Base-by-base conservation (phyloP, 352 stramenopile species). In the Plasmopara viticola region DNA sequence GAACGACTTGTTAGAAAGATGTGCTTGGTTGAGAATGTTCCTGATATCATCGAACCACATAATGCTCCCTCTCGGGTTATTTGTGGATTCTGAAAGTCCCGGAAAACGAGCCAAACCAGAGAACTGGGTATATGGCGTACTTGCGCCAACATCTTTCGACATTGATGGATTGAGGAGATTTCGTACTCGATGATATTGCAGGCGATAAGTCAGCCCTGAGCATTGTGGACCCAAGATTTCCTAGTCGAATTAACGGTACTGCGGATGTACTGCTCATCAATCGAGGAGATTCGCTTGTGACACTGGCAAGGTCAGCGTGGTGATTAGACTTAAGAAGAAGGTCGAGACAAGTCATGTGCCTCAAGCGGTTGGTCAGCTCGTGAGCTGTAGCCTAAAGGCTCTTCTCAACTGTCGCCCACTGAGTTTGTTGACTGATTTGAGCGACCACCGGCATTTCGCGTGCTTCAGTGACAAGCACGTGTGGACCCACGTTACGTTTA, bases 361-460 rank as follows among this genome's bases (percentile, higher is more conserved):
- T 63, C 52, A 70, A 64, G 52, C 58, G 2, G 10, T 70, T 38
- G 62, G 49, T 45, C 57, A 70, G 54, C 62, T 70, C 64, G 57
- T 43, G 15, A 56, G 57, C 33, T 52, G 41, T 18, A 66, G 57
- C 20, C 8, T 70, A 9, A 70, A 70, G 43, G 56, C 61, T 18
- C 56, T 45, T 56, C 31, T 54, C 9, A n/a, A 57, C 42, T 70
- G 62, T 17, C 51, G 48, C 46, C 62, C 51, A 35, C 0, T 63
- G 46, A 60, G 62, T 40, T 59, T 70, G 31, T 53, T 70, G 52
- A 64, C 62, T 34, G 51, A 65, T 58, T 37, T 69, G 46, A 69
- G 62, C 56, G 51, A 56, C 33, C 17, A 38, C 29, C 65, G 61
- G 56, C 56, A 62, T 59, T 68, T 68, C 39, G 50, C 44, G 14